A percentile compares a stretch with the other conserved stretches of the same genome.
Conservation (phyloP, 345 rosid species). For the Dimocarpus longan region DNA sequence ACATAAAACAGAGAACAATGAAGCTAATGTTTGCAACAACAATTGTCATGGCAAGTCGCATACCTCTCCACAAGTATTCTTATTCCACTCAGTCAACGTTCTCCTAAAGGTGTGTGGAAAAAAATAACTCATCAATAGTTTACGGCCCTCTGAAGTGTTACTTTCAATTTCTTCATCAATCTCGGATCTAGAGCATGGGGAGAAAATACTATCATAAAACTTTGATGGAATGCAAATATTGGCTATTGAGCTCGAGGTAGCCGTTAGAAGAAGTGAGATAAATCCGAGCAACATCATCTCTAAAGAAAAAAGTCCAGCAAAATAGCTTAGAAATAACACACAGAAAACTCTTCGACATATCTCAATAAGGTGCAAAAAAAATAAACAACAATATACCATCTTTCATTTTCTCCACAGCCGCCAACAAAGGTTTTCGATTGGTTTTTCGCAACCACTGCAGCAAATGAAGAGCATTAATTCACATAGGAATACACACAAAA, state of each 20-base stretch:
- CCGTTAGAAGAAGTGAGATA: constrained; percentile 90
- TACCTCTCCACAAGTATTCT: constrained; percentile 76
- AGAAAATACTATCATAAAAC: constrained; percentile 70
- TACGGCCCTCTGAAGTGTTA: constrained; percentile 51
- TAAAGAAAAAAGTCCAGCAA: constrained; percentile 34
- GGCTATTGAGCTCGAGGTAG: constrained; percentile 79
- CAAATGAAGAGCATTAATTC: constrained; percentile 21
- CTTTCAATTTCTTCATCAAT: constrained; percentile 51
- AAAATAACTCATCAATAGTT: constrained; percentile 40
- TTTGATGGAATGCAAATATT: constrained; percentile 84
- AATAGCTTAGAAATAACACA: constrained; percentile 9
- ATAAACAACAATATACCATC: constrained; percentile 53
- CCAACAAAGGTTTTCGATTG: constrained; percentile 75
- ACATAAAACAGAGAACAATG: background rate
- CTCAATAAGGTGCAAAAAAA: constrained; percentile 1
- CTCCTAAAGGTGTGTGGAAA: constrained; percentile 51
- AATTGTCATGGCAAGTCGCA: constrained; percentile 20
- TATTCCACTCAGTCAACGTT: constrained; percentile 44
- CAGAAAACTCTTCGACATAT: background rate
- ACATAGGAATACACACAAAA: constrained; percentile 1
- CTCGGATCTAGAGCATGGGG: constrained; percentile 77
- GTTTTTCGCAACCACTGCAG: constrained; percentile 81
- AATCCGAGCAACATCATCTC: constrained; percentile 99
- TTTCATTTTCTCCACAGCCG: constrained; percentile 95
- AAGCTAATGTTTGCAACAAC: constrained; percentile 3